Percentiles rank a stretch among this genome's conserved stretches.
Conservation (phyloP, 495 filamentous ascomycete genomes). For the Talaromyces ruber region DNA sequence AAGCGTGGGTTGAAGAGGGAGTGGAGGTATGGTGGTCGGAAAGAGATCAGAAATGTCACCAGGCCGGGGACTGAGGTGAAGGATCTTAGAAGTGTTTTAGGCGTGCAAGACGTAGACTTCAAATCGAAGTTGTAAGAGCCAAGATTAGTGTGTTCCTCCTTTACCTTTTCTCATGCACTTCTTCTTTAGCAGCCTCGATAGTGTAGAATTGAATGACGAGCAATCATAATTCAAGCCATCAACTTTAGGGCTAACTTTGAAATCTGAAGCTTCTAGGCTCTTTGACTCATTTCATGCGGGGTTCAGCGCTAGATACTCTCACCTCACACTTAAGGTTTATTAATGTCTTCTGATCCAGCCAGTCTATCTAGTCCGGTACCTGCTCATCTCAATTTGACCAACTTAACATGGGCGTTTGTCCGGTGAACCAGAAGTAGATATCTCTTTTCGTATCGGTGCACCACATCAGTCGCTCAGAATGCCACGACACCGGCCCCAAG, state of each 20-base stretch:
- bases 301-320: background rate
- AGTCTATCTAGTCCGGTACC: background rate
- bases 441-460: too few species aligned
- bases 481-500: background rate
- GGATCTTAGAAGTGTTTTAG: conserved; percentile 1
- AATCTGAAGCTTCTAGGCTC: background rate
- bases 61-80: conserved; percentile 1
- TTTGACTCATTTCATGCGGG: background rate
- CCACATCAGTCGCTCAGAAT: background rate
- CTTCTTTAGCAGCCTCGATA: too few species aligned
- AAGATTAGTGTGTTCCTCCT: background rate
- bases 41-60: conserved; percentile 7
- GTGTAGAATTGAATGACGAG: too few species aligned
- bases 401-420: background rate
- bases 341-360: background rate
- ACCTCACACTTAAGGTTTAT: background rate
- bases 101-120: background rate
- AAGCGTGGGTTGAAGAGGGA: conserved; percentile 1
- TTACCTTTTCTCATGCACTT: background rate
- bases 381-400: background rate
- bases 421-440: too few species aligned
- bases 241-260: too few species aligned
- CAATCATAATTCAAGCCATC: too few species aligned
- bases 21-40: conserved; percentile 4
- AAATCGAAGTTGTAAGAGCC: background rate